phyloP scores from a whole-genome alignment of 106 monocot genomes.

The Phalaenopsis equestris region DNA sequence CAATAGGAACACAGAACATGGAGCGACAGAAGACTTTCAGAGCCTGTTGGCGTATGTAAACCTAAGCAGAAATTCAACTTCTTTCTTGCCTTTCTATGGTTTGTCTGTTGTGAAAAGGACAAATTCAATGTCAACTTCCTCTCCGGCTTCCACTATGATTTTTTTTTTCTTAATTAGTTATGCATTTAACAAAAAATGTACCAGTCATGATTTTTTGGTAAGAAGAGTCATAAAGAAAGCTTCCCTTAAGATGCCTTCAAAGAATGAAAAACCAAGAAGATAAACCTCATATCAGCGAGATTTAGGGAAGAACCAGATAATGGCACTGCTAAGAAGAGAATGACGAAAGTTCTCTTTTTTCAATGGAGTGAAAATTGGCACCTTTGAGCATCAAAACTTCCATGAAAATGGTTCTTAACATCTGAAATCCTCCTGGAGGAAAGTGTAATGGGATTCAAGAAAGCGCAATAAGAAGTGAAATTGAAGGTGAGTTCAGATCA shows the following conservation, averaged over 20 bases:
- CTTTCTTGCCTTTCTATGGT: too few relatives aligned
- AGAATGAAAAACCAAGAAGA: constrained; percentile 31
- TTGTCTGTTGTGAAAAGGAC: too few relatives aligned
- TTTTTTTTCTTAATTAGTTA: too few relatives aligned
- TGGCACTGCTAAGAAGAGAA: neutral
- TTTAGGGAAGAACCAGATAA: constrained; percentile 60
- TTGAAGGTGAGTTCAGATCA: constrained; percentile 80
- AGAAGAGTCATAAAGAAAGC: constrained; percentile 49
- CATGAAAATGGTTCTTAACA: constrained; percentile 31
- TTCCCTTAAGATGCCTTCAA: constrained; percentile 36
- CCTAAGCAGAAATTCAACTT: too few relatives aligned
- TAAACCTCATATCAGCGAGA: constrained; percentile 34
- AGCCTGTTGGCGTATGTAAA: too few relatives aligned
- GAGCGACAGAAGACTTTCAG: too few relatives aligned
- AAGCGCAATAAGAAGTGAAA: constrained; percentile 90
- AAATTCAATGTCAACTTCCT: too few relatives aligned
- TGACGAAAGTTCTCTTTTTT: neutral
- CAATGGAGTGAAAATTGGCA: neutral
- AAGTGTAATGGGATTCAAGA: constrained; percentile 26
- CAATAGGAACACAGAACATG: too few relatives aligned
- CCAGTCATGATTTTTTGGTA: constrained; percentile 33
- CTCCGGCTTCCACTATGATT: too few relatives aligned
- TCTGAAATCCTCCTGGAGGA: constrained; percentile 16
- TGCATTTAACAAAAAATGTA: too few relatives aligned
- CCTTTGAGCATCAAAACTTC: neutral